Conservation (phyloP, 257 asterid species). For the Oldenlandia corymbosa region DNA sequence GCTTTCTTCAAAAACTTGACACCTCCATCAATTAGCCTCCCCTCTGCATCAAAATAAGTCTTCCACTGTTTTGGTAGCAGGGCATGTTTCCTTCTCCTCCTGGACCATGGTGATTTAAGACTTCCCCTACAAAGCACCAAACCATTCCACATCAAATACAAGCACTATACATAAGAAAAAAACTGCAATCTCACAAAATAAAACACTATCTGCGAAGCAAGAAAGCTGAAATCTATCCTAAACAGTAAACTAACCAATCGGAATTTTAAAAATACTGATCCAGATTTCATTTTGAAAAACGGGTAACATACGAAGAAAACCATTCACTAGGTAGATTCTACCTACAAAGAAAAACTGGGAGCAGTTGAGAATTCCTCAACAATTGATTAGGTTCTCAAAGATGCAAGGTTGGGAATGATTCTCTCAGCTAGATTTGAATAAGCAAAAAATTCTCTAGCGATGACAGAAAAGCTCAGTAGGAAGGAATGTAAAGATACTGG, state of each 20-base stretch:
- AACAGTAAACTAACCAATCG: background rate
- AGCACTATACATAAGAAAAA: constrained; percentile 1
- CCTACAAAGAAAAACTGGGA: background rate
- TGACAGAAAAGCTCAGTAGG: background rate
- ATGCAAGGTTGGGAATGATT: background rate
- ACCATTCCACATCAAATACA: constrained; percentile 15
- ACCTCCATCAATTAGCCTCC: constrained; percentile 74
- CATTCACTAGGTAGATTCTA: background rate
- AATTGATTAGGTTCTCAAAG: no score
- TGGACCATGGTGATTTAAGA: constrained; percentile 90
- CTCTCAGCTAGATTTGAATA: background rate
- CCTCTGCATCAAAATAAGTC: constrained; percentile 60
- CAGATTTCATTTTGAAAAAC: background rate
- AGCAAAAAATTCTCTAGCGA: background rate
- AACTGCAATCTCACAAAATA: background rate
- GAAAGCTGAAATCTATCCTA: background rate
- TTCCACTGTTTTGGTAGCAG: constrained; percentile 73
- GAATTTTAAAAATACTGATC: background rate
- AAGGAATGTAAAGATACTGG: constrained; percentile 4
- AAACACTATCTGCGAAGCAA: background rate
- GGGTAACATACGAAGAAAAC: background rate
- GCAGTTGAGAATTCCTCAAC: constrained; percentile 1
- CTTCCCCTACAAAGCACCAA: constrained; percentile 43
- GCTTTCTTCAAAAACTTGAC: constrained; percentile 82
- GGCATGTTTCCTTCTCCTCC: constrained; percentile 70